Evolutionary conservation across 2,329 filamentous ascomycete genomes (phyloP).

Genomic region (Colletotrichum sp.): DNA sequence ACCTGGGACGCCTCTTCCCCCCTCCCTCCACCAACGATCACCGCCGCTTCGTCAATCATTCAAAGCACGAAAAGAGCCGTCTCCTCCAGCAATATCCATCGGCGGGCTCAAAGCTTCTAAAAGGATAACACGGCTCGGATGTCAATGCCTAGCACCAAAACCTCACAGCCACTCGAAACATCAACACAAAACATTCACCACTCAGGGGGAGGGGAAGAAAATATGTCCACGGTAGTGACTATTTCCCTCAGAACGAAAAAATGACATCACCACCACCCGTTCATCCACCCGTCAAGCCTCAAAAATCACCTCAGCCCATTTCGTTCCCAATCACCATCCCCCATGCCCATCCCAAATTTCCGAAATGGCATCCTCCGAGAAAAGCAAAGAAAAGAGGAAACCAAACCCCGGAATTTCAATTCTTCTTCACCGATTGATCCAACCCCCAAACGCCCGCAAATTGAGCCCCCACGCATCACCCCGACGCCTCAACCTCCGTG

Average conservation of each 20-base stretch:
- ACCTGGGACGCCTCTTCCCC: neutral
- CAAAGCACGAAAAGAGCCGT: neutral
- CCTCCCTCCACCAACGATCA: neutral
- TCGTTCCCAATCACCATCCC: neutral
- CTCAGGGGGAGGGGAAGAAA: neutral
- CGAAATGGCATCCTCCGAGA: neutral
- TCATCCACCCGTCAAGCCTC: neutral
- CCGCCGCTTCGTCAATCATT: neutral
- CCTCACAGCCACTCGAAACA: neutral
- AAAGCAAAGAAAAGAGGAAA: neutral
- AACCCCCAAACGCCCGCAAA: neutral
- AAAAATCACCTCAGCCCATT: neutral
- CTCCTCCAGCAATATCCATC: neutral
- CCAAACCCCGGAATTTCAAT: neutral
- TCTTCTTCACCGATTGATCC: neutral
- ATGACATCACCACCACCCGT: constrained; percentile 15
- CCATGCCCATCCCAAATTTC: neutral
- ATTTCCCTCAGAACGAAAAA: neutral
- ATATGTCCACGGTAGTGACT: too few species aligned
- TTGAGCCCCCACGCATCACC: neutral
- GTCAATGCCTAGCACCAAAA: neutral
- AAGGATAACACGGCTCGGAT: constrained; percentile 6
- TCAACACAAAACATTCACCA: neutral
- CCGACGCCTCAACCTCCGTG: neutral
- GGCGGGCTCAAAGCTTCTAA: neutral